These are phyloP conservation scores for Ecytonucleospora hepatopenaei DNA, from an alignment of 371 early-diverging fungal species.

Conservation along the genomic window DNA sequence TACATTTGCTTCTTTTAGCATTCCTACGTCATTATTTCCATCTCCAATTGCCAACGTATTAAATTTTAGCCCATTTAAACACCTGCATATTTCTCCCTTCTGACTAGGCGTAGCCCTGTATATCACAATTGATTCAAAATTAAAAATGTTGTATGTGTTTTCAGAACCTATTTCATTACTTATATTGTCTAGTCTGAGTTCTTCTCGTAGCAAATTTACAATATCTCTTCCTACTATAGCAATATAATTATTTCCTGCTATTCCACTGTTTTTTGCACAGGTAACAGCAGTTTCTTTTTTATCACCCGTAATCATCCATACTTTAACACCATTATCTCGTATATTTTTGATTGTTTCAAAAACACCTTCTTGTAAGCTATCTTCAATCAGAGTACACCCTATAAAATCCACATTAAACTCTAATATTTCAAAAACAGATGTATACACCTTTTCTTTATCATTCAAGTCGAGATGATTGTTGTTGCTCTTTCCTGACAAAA, in stretches of 20 bases:
- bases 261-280: constrained; percentile 49
- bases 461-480: not conserved
- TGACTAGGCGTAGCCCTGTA: constrained; percentile 74
- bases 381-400: constrained; percentile 92
- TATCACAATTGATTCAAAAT: constrained; percentile 36
- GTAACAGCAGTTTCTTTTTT: constrained; percentile 94
- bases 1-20: constrained; percentile 90
- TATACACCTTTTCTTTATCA: not conserved
- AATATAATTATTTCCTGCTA: constrained; percentile 17
- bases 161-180: not conserved
- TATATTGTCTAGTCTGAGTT: not conserved
- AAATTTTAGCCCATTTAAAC: constrained; percentile 67
- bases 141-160: constrained; percentile 13
- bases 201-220: constrained; percentile 54
- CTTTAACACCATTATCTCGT: constrained; percentile 74
- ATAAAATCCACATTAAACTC: constrained; percentile 44
- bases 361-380: constrained; percentile 83
- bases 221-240: constrained; percentile 20
- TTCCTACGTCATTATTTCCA: constrained; percentile 75
- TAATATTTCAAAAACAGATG: constrained; percentile 50
- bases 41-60: constrained; percentile 75
- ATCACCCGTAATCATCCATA: constrained; percentile 98
- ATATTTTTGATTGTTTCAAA: constrained; percentile 74
- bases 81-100: constrained; percentile 74
- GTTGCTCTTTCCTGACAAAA: not conserved